Evolutionary conservation across 257 asterid species (phyloP), one percentile per base, ranked within the genome.

Genomic region (Thymus mandschuricus): DNA sequence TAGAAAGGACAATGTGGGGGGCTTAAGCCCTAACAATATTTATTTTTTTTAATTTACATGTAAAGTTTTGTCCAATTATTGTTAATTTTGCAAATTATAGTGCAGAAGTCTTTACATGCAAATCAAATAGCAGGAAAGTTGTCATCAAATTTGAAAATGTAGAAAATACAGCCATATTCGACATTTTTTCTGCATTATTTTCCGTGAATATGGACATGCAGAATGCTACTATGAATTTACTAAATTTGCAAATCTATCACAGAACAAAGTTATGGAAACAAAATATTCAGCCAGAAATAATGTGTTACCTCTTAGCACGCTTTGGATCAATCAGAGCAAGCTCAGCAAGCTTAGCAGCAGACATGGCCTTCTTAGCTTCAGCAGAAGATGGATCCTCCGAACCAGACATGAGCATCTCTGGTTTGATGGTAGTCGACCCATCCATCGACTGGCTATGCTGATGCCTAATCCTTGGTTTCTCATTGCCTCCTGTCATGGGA

Each of bases 381-480:
- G 83, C 82, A 68, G 83, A 55, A 57, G 95, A 82, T n/a, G 85
- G 85, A 52, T 94, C 99, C 64, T 91, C 98, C 3, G 87, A 40
- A 71, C 91, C 92, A 10, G 91, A 78, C 81, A 88, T 81, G 33
- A 91, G 95, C 97, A 89, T 86, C 79, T 94, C 99, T 11, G 95
- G 71, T 78, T 91, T 91, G 78, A 91, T 84, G 62, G 84, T 78
- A 59, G 97, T 85, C 27, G 99, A 89, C 56, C 99, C 97, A 81
- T 94, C 99, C 99, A 94, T 91, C 62, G 99, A 94, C 81, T 94
- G 99, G 83, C 99, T 94, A 74, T 94, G 98, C 79, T 86, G 94
- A 85, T 93, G 97, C 81, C 98, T 86, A 72, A 83, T 83, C 79
- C 96, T 87, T 1, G 96, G 94, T 75, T 75, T 90, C 79, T 81